These are phyloP conservation scores for Nelumbo lutea DNA, from an alignment of 164 flowering plant species.

Conservation along the genomic window DNA sequence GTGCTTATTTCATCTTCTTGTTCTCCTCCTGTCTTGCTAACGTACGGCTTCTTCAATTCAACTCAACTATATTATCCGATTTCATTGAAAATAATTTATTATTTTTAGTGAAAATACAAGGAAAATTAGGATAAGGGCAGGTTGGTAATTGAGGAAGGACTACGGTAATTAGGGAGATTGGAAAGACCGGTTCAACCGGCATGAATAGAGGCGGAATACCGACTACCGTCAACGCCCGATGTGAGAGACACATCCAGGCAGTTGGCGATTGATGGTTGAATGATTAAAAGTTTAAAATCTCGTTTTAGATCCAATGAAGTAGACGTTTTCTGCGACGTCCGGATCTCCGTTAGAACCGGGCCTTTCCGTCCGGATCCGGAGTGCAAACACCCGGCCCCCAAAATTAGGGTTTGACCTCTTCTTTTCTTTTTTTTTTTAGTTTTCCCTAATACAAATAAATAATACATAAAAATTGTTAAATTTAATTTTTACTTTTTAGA, in stretches of 20 bases:
- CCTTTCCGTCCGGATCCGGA: slow-evolving; percentile 9
- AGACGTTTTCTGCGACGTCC: background rate
- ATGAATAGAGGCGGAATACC: slow-evolving; percentile 3
- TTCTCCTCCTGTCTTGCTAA: no score
- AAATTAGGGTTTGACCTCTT: background rate
- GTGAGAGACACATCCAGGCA: no score
- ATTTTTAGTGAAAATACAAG: background rate
- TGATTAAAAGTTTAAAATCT: slow-evolving; percentile 1
- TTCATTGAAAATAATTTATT: no score
- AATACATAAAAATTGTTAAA: no score
- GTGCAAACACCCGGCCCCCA: background rate
- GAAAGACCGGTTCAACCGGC: slow-evolving; percentile 34
- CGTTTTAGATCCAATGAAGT: slow-evolving; percentile 4
- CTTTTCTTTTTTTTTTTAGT: background rate
- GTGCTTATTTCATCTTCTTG: no score
- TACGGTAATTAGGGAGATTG: slow-evolving; percentile 10
- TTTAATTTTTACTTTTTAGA: no score
- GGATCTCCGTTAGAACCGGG: slow-evolving; percentile 26
- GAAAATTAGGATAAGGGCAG: background rate
- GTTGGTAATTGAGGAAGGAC: background rate
- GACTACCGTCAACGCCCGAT: slow-evolving; percentile 14
- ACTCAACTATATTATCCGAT: no score
- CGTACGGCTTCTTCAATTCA: no score
- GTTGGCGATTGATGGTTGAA: background rate
- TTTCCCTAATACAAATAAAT: no score